Evolutionary conservation across 768 basidiomycete genomes (phyloP).

Genomic region (Ramaria sp.): DNA sequence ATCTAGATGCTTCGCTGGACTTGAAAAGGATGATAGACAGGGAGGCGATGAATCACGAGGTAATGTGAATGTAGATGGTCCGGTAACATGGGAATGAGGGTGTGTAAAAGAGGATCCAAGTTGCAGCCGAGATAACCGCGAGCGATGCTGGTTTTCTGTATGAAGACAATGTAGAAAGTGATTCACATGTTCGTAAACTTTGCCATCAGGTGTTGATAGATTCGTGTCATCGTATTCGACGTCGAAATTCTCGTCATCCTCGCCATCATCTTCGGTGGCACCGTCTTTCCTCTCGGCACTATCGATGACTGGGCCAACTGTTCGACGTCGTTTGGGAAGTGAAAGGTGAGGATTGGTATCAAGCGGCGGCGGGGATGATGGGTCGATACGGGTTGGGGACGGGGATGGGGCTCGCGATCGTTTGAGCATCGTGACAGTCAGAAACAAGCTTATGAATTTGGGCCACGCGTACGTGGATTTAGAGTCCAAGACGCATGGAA

Average conservation of each 20-base stretch:
- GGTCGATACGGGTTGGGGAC: not conserved
- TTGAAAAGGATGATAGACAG: not conserved
- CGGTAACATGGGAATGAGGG: not conserved
- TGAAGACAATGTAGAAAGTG: constrained; percentile 6
- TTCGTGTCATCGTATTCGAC: not conserved
- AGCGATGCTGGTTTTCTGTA: not conserved
- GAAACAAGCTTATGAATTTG: not conserved
- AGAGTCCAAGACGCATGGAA: too few species aligned
- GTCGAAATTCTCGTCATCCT: not conserved
- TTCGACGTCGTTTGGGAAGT: constrained; percentile 4
- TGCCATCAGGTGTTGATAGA: not conserved
- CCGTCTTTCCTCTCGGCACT: not conserved
- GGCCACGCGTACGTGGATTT: too few species aligned
- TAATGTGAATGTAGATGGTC: not conserved
- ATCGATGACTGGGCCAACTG: constrained; percentile 4
- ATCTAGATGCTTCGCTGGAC: not conserved
- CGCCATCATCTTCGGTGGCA: not conserved
- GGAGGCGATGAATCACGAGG: not conserved
- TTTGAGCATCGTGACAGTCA: constrained; percentile 4
- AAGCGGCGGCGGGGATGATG: constrained; percentile 1
- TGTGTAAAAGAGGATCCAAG: not conserved
- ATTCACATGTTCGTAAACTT: constrained; percentile 9
- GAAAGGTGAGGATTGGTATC: not conserved
- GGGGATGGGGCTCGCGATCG: constrained; percentile 4
- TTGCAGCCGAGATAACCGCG: not conserved